phyloP scores from a whole-genome alignment of 106 monocot species.

The Phalaenopsis aphrodite region DNA sequence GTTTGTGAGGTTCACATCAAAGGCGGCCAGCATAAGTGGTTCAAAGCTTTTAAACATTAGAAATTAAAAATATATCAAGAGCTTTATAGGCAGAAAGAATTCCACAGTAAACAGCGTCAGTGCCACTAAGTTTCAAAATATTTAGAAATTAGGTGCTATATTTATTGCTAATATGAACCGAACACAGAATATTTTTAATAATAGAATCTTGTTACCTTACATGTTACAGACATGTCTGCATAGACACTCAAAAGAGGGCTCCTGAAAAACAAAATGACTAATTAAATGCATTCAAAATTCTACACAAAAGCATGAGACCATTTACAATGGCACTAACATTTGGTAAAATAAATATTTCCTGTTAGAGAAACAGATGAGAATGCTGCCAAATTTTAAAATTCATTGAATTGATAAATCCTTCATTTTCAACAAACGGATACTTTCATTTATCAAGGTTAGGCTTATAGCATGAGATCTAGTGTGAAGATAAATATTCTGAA shows the following conservation, averaged over 20 bases:
- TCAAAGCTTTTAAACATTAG: too few species aligned
- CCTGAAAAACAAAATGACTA: conserved; percentile 36
- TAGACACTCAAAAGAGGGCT: conserved; percentile 92
- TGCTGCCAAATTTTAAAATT: not conserved
- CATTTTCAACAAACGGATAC: not conserved
- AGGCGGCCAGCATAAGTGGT: too few species aligned
- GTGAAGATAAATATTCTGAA: not conserved
- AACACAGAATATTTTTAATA: not conserved
- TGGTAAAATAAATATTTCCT: too few species aligned
- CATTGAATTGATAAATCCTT: conserved; percentile 7
- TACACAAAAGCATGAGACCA: not conserved
- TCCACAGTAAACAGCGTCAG: too few species aligned
- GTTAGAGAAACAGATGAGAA: not conserved
- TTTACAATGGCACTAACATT: not conserved
- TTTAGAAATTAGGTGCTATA: not conserved
- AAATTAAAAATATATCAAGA: too few species aligned
- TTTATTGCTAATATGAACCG: not conserved
- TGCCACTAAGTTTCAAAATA: not conserved
- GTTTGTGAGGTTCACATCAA: not conserved
- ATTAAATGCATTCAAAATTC: not conserved
- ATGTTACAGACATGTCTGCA: conserved; percentile 94
- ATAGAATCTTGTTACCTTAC: conserved; percentile 54
- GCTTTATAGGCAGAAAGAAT: too few species aligned
- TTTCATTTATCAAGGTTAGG: not conserved
- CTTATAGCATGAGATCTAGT: not conserved